Evolutionary conservation across 805 yeast genomes (phyloP).

Genomic region (Saturnispora galanensis): DNA sequence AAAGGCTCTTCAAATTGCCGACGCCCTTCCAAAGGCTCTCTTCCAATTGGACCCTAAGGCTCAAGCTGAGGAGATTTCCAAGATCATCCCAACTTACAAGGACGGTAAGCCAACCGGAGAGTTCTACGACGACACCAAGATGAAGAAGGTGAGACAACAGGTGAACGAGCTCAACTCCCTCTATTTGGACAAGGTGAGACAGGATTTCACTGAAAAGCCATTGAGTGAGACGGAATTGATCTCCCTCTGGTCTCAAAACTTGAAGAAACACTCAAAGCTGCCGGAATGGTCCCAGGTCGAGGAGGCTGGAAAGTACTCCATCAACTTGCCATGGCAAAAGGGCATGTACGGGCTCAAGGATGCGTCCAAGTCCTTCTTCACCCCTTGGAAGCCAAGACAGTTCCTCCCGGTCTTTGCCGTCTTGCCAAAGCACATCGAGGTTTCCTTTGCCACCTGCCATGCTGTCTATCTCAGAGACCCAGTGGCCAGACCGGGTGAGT

Average conservation of each 20-base stretch:
- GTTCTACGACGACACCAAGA: constrained; percentile 21
- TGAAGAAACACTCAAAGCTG: constrained; percentile 34
- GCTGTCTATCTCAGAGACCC: constrained; percentile 97
- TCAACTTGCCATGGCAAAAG: constrained; percentile 73
- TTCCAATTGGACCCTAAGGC: constrained; percentile 25
- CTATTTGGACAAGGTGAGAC: constrained; percentile 26
- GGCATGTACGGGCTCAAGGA: constrained; percentile 73
- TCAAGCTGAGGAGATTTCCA: constrained; percentile 42
- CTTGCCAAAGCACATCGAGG: constrained; percentile 84
- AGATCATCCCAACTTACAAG: constrained; percentile 28
- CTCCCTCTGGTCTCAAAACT: constrained; percentile 37
- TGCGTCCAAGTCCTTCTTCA: constrained; percentile 73
- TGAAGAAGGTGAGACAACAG: constrained; percentile 26
- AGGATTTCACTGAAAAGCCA: constrained; percentile 19
- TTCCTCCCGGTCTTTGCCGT: constrained; percentile 89
- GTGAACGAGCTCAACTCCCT: constrained; percentile 26
- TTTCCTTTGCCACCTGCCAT: constrained; percentile 86
- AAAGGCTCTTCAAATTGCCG: constrained; percentile 29
- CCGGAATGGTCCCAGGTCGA: constrained; percentile 27
- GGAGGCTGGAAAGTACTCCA: constrained; percentile 27
- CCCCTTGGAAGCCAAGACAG: constrained; percentile 95
- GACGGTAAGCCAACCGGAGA: constrained; percentile 25
- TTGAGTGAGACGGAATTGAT: constrained; percentile 22
- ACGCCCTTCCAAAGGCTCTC: constrained; percentile 20
- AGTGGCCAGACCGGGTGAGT: constrained; percentile 91